A percentile compares a stretch with the other conserved stretches of the same genome.
phyloP scores from a whole-genome alignment of 202 grass and related monocot genomes.

The Zizania palustris region DNA sequence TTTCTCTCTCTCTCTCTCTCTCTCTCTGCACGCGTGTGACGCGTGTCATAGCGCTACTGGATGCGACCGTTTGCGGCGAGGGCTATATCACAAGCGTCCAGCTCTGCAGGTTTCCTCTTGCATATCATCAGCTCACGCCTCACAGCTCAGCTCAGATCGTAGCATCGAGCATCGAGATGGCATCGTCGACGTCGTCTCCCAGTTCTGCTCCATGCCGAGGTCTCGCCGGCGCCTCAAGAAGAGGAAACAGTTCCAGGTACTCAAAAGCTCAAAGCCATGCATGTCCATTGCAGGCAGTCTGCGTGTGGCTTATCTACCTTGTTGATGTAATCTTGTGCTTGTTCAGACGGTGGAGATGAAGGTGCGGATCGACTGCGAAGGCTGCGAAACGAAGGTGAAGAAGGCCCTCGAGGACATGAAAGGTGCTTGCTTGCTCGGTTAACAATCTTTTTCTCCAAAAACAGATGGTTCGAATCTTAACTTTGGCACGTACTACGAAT shows the following conservation, averaged over 20 bases:
- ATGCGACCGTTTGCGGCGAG: not conserved
- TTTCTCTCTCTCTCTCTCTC: too few relatives aligned
- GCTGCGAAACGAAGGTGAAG: constrained; percentile 72
- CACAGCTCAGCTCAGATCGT: not conserved
- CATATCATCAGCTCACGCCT: not conserved
- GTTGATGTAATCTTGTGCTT: not conserved
- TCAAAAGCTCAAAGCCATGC: too few relatives aligned
- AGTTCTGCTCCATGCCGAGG: constrained; percentile 50
- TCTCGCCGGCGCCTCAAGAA: constrained; percentile 51
- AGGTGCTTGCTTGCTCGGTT: constrained; percentile 35
- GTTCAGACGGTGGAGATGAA: constrained; percentile 80
- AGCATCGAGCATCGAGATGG: constrained; percentile 32
- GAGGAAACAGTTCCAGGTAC: constrained; percentile 56
- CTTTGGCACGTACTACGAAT: not conserved
- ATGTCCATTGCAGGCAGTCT: not conserved
- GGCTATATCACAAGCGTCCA: constrained; percentile 19
- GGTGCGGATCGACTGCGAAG: constrained; percentile 86
- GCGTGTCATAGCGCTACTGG: constrained; percentile 21
- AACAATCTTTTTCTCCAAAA: not conserved
- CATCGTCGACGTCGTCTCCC: constrained; percentile 55
- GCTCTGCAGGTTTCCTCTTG: not conserved
- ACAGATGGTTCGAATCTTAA: not conserved
- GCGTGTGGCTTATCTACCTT: not conserved
- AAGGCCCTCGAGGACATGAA: constrained; percentile 70
- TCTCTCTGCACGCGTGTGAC: too few relatives aligned